Evolutionary conservation across 768 basidiomycete species (phyloP).

Genomic region (Termitomyces bulborhizus): DNA sequence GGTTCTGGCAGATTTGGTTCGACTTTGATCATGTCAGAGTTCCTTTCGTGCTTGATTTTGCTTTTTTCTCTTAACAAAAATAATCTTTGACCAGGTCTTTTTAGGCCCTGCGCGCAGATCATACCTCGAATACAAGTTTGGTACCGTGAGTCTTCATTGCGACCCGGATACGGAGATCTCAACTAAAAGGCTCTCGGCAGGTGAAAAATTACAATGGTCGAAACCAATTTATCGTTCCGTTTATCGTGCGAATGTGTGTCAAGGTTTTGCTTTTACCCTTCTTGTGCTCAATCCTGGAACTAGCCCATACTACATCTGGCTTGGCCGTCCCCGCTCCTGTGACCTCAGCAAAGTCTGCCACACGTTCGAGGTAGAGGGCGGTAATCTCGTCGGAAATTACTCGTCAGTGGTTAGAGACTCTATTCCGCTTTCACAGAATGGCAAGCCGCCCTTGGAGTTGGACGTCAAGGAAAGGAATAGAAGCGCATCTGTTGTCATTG

Average conservation of each 20-base stretch:
- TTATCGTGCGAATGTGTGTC: slow-evolving; percentile 53
- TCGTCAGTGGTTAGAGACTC: slow-evolving; percentile 32
- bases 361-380: slow-evolving; percentile 58
- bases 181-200: slow-evolving; percentile 16
- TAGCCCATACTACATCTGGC: slow-evolving; percentile 71
- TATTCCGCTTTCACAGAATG: slow-evolving; percentile 36
- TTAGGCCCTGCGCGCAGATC: slow-evolving; percentile 53
- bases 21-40: slow-evolving; percentile 42
- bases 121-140: slow-evolving; percentile 76
- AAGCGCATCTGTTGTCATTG: slow-evolving; percentile 25
- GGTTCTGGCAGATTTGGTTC: slow-evolving; percentile 79
- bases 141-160: slow-evolving; percentile 40
- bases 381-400: slow-evolving; percentile 49
- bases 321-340: slow-evolving; percentile 59
- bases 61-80: neutral
- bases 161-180: neutral
- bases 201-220: slow-evolving; percentile 68
- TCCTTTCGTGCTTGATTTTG: slow-evolving; percentile 6
- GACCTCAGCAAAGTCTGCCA: slow-evolving; percentile 51
- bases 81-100: slow-evolving; percentile 26
- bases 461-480: slow-evolving; percentile 19
- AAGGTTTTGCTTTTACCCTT: neutral
- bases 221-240: slow-evolving; percentile 63
- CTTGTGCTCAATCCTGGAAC: neutral
- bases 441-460: slow-evolving; percentile 23